Evolutionary conservation across 139 green algal species (phyloP).

Genomic region (Haematococcus lacustris): DNA sequence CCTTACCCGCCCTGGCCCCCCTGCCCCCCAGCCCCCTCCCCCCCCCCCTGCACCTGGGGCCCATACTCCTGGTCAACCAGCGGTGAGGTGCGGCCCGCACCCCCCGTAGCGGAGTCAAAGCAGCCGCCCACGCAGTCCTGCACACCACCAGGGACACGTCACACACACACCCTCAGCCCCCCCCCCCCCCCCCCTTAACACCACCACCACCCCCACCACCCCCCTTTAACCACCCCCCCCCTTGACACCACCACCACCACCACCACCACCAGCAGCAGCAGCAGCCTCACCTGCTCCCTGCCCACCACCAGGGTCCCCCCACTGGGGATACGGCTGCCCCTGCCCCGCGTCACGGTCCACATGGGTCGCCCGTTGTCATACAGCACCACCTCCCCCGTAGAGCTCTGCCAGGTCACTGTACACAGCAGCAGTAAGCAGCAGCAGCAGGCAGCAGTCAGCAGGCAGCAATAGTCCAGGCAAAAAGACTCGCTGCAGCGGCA

Average conservation of each 20-base stretch:
- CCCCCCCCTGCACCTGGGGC: constrained; percentile 17
- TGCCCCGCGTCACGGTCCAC: constrained; percentile 56
- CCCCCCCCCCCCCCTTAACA: no score
- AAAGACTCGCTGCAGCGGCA: no score
- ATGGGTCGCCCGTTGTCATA: constrained; percentile 75
- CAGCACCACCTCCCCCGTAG: constrained; percentile 46
- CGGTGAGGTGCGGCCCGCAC: constrained; percentile 24
- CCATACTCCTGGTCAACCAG: constrained; percentile 68
- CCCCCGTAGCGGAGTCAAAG: constrained; percentile 70
- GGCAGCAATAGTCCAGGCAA: no score
- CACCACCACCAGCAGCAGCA: no score
- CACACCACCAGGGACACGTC: no score
- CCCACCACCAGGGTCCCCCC: constrained; percentile 82
- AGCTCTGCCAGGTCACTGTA: constrained; percentile 63
- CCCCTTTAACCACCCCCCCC: no score
- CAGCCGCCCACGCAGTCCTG: constrained; percentile 78
- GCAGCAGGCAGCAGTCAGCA: neutral
- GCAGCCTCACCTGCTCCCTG: constrained; percentile 55
- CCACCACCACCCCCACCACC: no score
- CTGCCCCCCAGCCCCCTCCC: no score
- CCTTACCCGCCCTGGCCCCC: no score
- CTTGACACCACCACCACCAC: no score
- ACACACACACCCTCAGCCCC: no score
- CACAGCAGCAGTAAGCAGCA: neutral
- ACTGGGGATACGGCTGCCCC: constrained; percentile 59